Evolutionary conservation across 768 basidiomycete genomes (phyloP).

Genomic region (Mycena leptocephala): DNA sequence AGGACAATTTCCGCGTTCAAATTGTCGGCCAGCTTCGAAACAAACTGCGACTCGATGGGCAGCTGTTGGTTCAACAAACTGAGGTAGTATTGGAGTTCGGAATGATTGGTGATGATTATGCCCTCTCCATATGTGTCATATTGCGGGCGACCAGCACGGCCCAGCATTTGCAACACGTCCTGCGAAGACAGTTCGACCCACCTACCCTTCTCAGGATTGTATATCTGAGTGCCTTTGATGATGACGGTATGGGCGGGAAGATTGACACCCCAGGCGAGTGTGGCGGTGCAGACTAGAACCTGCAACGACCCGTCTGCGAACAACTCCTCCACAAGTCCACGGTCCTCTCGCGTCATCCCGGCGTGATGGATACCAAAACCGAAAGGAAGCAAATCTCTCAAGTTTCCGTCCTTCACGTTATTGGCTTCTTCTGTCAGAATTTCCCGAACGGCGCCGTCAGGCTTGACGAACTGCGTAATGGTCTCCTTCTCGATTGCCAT

Average conservation of each 20-base stretch:
- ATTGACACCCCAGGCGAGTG: slow-evolving; percentile 99
- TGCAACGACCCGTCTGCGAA: slow-evolving; percentile 95
- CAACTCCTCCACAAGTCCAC: slow-evolving; percentile 93
- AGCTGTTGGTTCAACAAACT: slow-evolving; percentile 97
- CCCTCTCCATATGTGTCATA: slow-evolving; percentile 98
- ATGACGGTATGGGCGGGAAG: slow-evolving; percentile 97
- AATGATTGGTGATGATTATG: slow-evolving; percentile 98
- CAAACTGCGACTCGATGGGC: slow-evolving; percentile 97
- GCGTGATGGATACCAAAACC: slow-evolving; percentile 99
- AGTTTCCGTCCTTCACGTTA: slow-evolving; percentile 85
- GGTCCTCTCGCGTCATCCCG: slow-evolving; percentile 94
- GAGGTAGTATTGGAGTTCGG: slow-evolving; percentile 97
- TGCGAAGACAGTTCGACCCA: slow-evolving; percentile 97
- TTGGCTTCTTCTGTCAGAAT: slow-evolving; percentile 89
- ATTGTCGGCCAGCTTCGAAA: slow-evolving; percentile 93
- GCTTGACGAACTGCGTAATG: slow-evolving; percentile 95
- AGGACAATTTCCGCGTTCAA: slow-evolving; percentile 97
- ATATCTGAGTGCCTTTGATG: slow-evolving; percentile 99
- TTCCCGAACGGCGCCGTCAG: slow-evolving; percentile 93
- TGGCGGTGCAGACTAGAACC: slow-evolving; percentile 97
- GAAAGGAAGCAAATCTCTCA: slow-evolving; percentile 94
- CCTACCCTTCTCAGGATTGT: slow-evolving; percentile 98
- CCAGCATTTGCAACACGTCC: slow-evolving; percentile 98
- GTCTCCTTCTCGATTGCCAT: slow-evolving; percentile 97
- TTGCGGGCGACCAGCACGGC: slow-evolving; percentile 96